Conservation (phyloP, 495 filamentous ascomycete species). For the Penicillium argentinense region DNA sequence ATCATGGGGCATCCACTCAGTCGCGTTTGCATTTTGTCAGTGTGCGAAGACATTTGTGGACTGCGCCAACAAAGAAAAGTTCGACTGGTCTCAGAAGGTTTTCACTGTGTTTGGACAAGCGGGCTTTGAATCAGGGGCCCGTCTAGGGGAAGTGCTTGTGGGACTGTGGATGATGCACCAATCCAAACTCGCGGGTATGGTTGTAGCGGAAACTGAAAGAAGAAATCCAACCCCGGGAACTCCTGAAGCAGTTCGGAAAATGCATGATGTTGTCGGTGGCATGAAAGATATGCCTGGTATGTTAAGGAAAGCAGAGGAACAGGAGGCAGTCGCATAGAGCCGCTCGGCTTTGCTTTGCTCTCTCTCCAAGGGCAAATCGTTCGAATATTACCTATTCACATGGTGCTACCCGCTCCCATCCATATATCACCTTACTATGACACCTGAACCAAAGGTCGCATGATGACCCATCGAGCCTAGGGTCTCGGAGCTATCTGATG, state of each 20-base stretch:
- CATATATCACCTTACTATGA: too few relatives aligned
- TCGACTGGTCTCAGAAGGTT: conserved; percentile 3
- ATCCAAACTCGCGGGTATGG: too few relatives aligned
- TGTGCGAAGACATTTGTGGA: not conserved
- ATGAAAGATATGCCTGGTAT: not conserved
- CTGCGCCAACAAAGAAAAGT: conserved; percentile 1
- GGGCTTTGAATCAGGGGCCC: not conserved
- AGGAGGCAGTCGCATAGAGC: not conserved
- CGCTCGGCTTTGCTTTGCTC: too few relatives aligned
- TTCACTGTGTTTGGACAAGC: conserved; percentile 1
- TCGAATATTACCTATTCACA: too few relatives aligned
- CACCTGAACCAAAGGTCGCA: too few relatives aligned
- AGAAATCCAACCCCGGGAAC: not conserved
- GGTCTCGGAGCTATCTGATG: too few relatives aligned
- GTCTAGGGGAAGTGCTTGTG: not conserved
- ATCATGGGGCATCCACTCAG: not conserved
- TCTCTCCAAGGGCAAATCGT: too few relatives aligned
- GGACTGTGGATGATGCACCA: not conserved
- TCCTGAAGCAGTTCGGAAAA: not conserved
- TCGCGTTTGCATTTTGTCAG: not conserved
- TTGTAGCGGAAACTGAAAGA: too few relatives aligned
- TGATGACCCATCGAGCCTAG: too few relatives aligned
- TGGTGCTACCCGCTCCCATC: too few relatives aligned
- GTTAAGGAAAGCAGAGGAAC: not conserved
- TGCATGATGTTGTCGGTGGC: not conserved